Percentiles rank a stretch among this genome's conserved stretches.
phyloP scores from a whole-genome alignment of 306 rosid species.

The Cicer arietinum region DNA sequence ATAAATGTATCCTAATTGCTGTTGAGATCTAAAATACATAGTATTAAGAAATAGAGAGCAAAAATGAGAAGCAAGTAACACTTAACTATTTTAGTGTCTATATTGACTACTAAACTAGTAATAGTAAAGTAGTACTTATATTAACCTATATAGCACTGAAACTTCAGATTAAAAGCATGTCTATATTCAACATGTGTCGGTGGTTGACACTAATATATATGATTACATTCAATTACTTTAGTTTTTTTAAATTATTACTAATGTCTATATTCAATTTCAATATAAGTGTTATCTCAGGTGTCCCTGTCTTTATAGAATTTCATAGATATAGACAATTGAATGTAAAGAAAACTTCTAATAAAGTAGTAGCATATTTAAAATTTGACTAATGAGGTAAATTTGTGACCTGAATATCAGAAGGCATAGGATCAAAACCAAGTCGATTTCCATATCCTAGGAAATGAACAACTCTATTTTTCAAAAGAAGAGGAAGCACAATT shows the following conservation, averaged over 20 bases:
- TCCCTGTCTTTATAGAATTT: background rate
- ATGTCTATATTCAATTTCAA: too few species aligned
- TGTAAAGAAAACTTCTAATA: conserved; percentile 18
- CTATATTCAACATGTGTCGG: too few species aligned
- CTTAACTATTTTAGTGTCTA: background rate
- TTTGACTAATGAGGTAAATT: background rate
- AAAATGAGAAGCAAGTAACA: conserved; percentile 5
- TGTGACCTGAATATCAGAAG: conserved; percentile 80
- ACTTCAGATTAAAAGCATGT: background rate
- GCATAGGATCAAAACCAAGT: conserved; percentile 90
- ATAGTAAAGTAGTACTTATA: background rate
- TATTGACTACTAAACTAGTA: background rate
- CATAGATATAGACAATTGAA: background rate
- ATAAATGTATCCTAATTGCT: background rate
- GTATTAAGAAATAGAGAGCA: background rate
- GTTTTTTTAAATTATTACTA: background rate
- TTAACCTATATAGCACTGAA: background rate
- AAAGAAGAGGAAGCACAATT: conserved; percentile 72
- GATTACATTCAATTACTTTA: background rate
- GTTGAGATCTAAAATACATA: background rate
- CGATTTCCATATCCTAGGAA: conserved; percentile 93
- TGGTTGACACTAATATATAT: background rate
- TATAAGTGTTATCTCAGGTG: background rate
- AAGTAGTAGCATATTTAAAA: conserved; percentile 31
- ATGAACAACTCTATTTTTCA: conserved; percentile 74